Base-by-base conservation (phyloP, 2,329 filamentous ascomycete species). In the Nothophoma quercina region DNA sequence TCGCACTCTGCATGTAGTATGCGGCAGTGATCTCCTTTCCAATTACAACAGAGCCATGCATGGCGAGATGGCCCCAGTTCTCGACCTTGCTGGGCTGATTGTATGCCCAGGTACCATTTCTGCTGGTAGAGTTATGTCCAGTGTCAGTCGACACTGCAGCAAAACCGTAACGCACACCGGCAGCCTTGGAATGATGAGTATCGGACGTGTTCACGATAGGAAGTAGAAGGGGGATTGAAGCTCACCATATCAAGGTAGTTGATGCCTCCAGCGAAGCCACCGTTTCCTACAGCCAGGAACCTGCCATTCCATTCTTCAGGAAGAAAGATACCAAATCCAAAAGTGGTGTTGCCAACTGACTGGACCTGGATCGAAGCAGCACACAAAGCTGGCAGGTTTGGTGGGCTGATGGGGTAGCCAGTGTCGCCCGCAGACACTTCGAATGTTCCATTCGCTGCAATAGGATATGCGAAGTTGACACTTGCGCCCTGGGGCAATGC, bases 211-310 rank as follows among this genome's bases (percentile, higher is more conserved):
- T n/a, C n/a, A n/a, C n/a, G n/a, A n/a, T n/a, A n/a, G n/a, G n/a
- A n/a, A n/a, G n/a, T n/a, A n/a, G n/a, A n/a, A n/a, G n/a, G n/a
- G n/a, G n/a, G n/a, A n/a, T n/a, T n/a, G n/a, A n/a, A 22, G 47
- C 42, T 18, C 47, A 68, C 80, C 79, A 82, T 81, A 51, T 81
- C 80, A 3, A 74, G 68, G 71, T 75, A 80, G 49, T 79, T 79
- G 47, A 81, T 76, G 10, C 78, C 78, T 28, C 79, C 79, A 5
- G 70, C 73, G 59, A 78, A 79, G 0, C 78, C 78, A 25, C 77
- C 77, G 63, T 80, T 80, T 3, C 79, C 79, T 12, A 77, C 72
- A 0, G 75, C 73, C 7, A 67, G 62, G 39, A 76, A 71, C 28
- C 71, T 57, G 10, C 58, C 56, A 49, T 76, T 77, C 75, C 75